Base-by-base conservation (phyloP, 2,329 filamentous ascomycete species). In the Parastagonospora nodorum region DNA sequence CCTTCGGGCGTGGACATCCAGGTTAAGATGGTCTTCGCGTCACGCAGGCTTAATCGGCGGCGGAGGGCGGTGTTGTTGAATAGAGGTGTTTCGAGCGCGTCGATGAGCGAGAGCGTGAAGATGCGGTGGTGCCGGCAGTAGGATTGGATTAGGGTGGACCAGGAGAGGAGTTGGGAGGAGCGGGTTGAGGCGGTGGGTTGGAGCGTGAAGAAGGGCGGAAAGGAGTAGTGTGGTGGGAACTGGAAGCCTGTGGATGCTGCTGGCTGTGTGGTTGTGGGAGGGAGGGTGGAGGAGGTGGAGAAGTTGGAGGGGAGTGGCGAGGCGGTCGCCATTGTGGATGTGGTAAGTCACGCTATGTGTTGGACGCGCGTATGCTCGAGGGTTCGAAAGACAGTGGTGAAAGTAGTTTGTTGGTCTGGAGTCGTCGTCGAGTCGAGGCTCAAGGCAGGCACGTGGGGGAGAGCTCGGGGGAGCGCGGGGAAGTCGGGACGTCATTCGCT, bases 191-290 rank as follows among this genome's bases (percentile, higher is more conserved):
- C 80, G 77, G 90, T 90, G 31, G 87, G 84, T 74, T 94, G 90
- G 47, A 85, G 85, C 48, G 88, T 92, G 84, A 89, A 94, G 86
- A 94, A 92, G 68, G 90, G 87, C 0, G 90, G 90, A 78, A 91
- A 93, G 77, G 79, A 78, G 81, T 92, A 88, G 72, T 79, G 77
- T 8, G 75, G 68, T 31, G 78, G 77, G 60, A 77, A 77, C 51
- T 53, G 46, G 70, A 78, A 79, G 59, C 53, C 41, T 32, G 46
- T 47, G 19, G 60, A 39, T 5, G 55, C n/a, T 28, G 10, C 57
- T 15, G 4, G 62, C 32, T 10, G 51, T 38, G 50, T 47, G 36
- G 52, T 32, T 11, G 56, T 9, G 6, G 63, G 28, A 11, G 49
- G 42, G 8, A 48, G 35, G 7, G 58, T 45, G 15, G 53, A 50